Conservation (phyloP, 345 rosid species). For the Raphanus raphanistrum region DNA sequence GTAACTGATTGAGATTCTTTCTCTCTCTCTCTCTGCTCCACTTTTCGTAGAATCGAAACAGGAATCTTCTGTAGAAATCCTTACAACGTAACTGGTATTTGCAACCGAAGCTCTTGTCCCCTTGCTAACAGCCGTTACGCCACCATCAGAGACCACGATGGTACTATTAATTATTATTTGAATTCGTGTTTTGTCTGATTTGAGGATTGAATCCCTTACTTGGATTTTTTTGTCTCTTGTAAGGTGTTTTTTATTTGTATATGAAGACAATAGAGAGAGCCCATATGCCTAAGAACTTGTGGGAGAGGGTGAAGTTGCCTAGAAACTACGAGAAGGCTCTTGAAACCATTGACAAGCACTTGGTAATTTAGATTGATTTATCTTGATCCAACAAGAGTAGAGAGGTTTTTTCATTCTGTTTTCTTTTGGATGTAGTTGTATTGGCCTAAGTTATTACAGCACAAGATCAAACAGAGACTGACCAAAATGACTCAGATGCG, state of each 20-base stretch:
- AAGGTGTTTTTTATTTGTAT: slow-evolving; percentile 84
- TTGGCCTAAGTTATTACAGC: slow-evolving; percentile 89
- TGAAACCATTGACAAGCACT: slow-evolving; percentile 81
- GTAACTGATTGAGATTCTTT: not conserved
- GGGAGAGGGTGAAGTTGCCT: slow-evolving; percentile 93
- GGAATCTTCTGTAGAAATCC: slow-evolving; percentile 94
- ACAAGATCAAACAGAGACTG: slow-evolving; percentile 85
- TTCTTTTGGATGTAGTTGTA: slow-evolving; percentile 54
- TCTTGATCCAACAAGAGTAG: not conserved
- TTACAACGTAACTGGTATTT: slow-evolving; percentile 87
- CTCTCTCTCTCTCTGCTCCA: too few relatives aligned
- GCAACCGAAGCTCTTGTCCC: slow-evolving; percentile 97
- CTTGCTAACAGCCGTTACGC: slow-evolving; percentile 96
- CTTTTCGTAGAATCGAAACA: slow-evolving; percentile 60
- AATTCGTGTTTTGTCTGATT: slow-evolving; percentile 7
- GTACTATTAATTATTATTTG: slow-evolving; percentile 42
- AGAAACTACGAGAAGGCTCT: slow-evolving; percentile 89
- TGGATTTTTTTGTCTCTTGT: not conserved
- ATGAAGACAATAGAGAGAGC: slow-evolving; percentile 98
- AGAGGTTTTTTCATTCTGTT: not conserved
- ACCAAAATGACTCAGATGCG: slow-evolving; percentile 99
- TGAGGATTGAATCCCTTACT: not conserved
- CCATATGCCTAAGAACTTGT: slow-evolving; percentile 79
- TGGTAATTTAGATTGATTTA: slow-evolving; percentile 40
- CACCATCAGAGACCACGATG: slow-evolving; percentile 89